Evolutionary conservation across 805 yeast species (phyloP).

Genomic region (Wickerhamomyces strasburgensis): DNA sequence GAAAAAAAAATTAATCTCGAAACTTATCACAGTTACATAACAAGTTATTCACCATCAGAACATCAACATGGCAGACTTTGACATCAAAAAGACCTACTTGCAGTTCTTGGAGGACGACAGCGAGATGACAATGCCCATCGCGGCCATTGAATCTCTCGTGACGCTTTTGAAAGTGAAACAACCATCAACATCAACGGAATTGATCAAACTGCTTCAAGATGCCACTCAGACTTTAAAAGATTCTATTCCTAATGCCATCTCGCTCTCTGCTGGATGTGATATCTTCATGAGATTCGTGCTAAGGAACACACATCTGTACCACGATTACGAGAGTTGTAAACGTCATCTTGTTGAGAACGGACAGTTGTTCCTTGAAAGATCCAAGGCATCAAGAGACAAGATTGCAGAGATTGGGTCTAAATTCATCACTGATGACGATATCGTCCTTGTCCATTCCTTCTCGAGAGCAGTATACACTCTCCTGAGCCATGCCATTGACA

Average conservation of each 20-base stretch:
- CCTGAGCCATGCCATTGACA: conserved; percentile 69
- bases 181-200: conserved; percentile 91
- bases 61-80: conserved; percentile 43
- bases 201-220: conserved; percentile 72
- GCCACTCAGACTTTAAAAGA: conserved; percentile 72
- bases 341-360: conserved; percentile 90
- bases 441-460: conserved; percentile 81
- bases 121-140: conserved; percentile 99
- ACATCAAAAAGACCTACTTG: conserved; percentile 76
- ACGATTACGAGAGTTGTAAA: conserved; percentile 94
- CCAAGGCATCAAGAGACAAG: conserved; percentile 81
- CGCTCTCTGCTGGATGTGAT: conserved; percentile 96
- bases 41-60: not conserved
- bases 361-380: conserved; percentile 82
- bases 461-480: conserved; percentile 86
- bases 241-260: conserved; percentile 84
- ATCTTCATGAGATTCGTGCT: conserved; percentile 90
- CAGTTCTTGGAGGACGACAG: conserved; percentile 80
- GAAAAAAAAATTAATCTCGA: too few relatives aligned
- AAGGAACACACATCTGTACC: conserved; percentile 77
- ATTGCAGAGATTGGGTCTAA: conserved; percentile 86
- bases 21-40: not conserved
- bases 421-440: conserved; percentile 90
- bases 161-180: conserved; percentile 75
- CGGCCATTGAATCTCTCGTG: conserved; percentile 93